phyloP scores from a whole-genome alignment of 768 basidiomycete species.

The Mycena leptocephala region DNA sequence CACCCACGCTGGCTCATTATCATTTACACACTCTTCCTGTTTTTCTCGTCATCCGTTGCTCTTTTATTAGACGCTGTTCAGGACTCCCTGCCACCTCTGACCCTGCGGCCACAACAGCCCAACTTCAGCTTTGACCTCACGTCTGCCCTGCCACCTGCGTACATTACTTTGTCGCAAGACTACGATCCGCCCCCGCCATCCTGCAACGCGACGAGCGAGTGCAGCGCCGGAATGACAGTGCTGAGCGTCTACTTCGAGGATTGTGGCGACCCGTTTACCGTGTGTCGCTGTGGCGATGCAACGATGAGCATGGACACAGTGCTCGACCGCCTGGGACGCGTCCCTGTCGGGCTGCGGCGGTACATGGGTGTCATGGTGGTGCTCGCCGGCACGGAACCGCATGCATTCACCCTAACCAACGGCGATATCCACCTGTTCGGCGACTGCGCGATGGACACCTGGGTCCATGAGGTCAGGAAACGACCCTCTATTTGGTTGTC shows the following conservation, averaged over 20 bases:
- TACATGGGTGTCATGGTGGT: constrained; percentile 43
- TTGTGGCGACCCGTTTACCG: constrained; percentile 42
- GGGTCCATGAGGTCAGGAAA: constrained; percentile 49
- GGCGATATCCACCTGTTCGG: constrained; percentile 52
- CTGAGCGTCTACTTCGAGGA: constrained; percentile 47
- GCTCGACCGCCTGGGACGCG: constrained; percentile 43
- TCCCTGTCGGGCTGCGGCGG: constrained; percentile 49
- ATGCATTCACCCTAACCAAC: constrained; percentile 48
- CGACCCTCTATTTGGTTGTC: no score
- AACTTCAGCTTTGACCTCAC: constrained; percentile 16
- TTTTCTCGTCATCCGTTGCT: no score
- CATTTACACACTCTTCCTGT: no score
- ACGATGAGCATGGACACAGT: constrained; percentile 45
- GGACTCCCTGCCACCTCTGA: no score
- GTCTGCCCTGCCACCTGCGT: neutral
- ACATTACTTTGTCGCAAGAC: neutral
- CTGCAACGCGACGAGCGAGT: neutral
- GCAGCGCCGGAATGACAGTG: constrained; percentile 30
- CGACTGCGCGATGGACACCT: constrained; percentile 41
- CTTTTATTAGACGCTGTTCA: no score
- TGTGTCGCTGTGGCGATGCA: constrained; percentile 47
- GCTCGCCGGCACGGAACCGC: neutral
- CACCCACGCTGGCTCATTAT: no score
- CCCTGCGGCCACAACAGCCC: neutral
- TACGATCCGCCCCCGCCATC: neutral